Percentiles rank a stretch among this genome's conserved stretches.
Evolutionary conservation across 75 land plant genomes (phyloP).

Genomic region (Cryptomeria japonica): DNA sequence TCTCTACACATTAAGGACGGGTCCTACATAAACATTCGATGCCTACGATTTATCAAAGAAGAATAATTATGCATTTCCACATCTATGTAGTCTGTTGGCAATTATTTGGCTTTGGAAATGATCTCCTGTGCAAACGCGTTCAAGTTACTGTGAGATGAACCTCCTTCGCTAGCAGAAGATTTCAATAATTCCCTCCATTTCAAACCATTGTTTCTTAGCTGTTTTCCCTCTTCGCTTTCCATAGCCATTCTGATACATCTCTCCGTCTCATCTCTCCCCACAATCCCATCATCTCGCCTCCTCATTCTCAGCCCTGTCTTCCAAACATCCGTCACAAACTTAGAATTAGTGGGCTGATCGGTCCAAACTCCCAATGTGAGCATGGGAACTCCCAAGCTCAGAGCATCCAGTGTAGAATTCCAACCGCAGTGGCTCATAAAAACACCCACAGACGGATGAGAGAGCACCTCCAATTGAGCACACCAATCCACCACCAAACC

Average conservation of each 20-base stretch:
- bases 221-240: slow-evolving; percentile 24
- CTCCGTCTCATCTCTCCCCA: slow-evolving; percentile 25
- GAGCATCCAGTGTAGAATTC: slow-evolving; percentile 31
- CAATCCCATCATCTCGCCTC: slow-evolving; percentile 2
- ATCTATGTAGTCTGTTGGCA: no score
- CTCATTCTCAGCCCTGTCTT: slow-evolving; percentile 20
- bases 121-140: background rate
- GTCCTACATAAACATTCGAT: no score
- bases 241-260: slow-evolving; percentile 28
- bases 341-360: slow-evolving; percentile 30
- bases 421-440: slow-evolving; percentile 42
- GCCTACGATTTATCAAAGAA: no score
- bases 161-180: slow-evolving; percentile 16
- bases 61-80: no score
- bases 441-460: slow-evolving; percentile 24
- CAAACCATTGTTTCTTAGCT: slow-evolving; percentile 15
- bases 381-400: slow-evolving; percentile 36
- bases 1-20: no score
- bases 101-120: background rate
- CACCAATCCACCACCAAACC: slow-evolving; percentile 6
- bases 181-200: slow-evolving; percentile 9
- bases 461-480: slow-evolving; percentile 29
- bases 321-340: slow-evolving; percentile 18
- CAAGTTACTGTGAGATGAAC: slow-evolving; percentile 11
- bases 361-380: slow-evolving; percentile 24